Evolutionary conservation across 75 land plant species (phyloP), one percentile per base, ranked within the genome.

Genomic region (Pinus taeda): DNA sequence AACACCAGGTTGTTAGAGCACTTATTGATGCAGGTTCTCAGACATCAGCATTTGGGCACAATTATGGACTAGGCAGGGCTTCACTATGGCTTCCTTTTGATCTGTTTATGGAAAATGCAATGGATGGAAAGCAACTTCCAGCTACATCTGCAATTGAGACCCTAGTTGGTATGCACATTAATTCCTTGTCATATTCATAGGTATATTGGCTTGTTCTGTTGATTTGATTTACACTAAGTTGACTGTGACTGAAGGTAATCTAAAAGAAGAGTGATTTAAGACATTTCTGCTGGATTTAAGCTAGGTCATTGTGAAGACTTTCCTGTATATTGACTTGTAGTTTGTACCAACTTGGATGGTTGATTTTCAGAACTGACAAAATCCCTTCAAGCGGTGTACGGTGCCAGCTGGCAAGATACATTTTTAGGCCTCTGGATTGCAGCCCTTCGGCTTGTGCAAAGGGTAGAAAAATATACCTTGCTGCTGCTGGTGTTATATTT

Each of bases 61-160:
- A 59, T 57, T 87, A 85, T 83, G 89, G 85, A 33, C 62, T 80
- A 66, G 89, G 89, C 53, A 78, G 81, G 65, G 87, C 89, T 80
- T 77, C 93, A 12, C 78, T 86, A 22, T 96, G 98, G 98, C 85
- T 96, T 76, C 94, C 94, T 15, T 81, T 96, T 60, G 98, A 96
- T 75, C 75, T 96, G 57, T 86, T 85, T 61, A 83, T 96, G 61
- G 98, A 96, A 76, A 87, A 90, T 82, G 78, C 83, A 14, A 84
- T 94, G 84, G 95, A 90, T 82, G 90, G 93, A 62, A 83, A 81
- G n/a, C 80, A 81, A 74, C 82, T 94, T 59, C 77, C 82, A 24
- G 86, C 91, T 37, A 81, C 88, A 60, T 86, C 91, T 82, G 86
- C 95, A 17, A 82, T 93, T 62, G 93, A 92, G 75, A 79, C 76